A percentile compares a stretch with the other conserved stretches of the same genome.
These are phyloP conservation scores for Paraleonurus japonicus DNA, from an alignment of 257 asterid species.

Conservation along the genomic window DNA sequence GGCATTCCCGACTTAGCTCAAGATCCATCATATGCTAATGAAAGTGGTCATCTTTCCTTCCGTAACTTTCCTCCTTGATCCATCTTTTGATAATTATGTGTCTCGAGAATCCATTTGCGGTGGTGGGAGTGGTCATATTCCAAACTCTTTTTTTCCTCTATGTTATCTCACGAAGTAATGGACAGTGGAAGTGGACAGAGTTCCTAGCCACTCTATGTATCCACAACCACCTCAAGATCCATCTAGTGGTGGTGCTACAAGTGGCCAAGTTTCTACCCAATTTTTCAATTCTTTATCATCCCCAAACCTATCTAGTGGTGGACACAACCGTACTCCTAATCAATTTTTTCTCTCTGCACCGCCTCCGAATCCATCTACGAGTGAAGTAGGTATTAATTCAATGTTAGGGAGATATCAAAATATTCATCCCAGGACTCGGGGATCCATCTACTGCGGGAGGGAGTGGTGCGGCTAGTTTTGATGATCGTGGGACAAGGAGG, in stretches of 20 bases:
- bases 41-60: not conserved
- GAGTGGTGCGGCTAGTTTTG: not conserved
- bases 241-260: not conserved
- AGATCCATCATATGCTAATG: not conserved
- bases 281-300: not conserved
- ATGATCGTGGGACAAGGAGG: too few species aligned
- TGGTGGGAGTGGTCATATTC: too few species aligned
- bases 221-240: not conserved
- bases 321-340: not conserved
- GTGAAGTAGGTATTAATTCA: not conserved
- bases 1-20: not conserved
- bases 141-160: too few species aligned
- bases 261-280: not conserved
- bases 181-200: not conserved
- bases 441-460: not conserved
- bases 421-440: not conserved
- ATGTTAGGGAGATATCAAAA: not conserved
- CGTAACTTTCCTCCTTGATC: not conserved
- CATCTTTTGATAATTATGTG: not conserved
- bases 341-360: not conserved
- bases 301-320: not conserved
- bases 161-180: too few species aligned
- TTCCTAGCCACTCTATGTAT: not conserved
- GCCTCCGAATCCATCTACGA: not conserved
- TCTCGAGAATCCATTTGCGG: too few species aligned